Evolutionary conservation across 306 rosid genomes (phyloP).

Genomic region (Cucumis melo): DNA sequence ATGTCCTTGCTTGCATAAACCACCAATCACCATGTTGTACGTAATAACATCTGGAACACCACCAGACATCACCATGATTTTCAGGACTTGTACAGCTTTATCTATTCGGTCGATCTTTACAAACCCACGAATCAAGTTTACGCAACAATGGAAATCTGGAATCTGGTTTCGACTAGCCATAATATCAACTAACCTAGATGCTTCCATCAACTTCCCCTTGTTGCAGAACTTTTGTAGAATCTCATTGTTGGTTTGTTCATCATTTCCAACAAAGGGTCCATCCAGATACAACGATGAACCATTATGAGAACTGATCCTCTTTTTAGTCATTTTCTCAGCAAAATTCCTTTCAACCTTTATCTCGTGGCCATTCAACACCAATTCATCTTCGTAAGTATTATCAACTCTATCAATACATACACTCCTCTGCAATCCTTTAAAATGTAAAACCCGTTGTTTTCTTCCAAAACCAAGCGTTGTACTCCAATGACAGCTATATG

Average conservation of each 20-base stretch:
- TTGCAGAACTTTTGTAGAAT: conserved; percentile 47
- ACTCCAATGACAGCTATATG: conserved; percentile 16
- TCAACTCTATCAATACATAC: conserved; percentile 39
- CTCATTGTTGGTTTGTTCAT: conserved; percentile 42
- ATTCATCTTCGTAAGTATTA: conserved; percentile 23
- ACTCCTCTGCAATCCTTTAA: conserved; percentile 29
- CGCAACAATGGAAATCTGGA: conserved; percentile 57
- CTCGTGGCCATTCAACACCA: conserved; percentile 15
- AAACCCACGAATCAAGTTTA: conserved; percentile 62
- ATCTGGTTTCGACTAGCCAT: conserved; percentile 70
- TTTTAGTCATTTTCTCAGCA: conserved; percentile 18
- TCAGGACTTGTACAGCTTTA: conserved; percentile 42
- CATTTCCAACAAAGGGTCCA: conserved; percentile 40
- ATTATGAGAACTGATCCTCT: conserved; percentile 13
- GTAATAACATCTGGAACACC: conserved; percentile 73
- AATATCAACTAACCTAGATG: conserved; percentile 51
- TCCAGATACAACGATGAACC: conserved; percentile 25
- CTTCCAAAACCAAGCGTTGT: conserved; percentile 16
- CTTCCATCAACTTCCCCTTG: conserved; percentile 40
- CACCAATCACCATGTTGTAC: conserved; percentile 58
- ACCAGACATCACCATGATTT: conserved; percentile 63
- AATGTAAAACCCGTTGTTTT: conserved; percentile 9
- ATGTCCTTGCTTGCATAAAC: conserved; percentile 48
- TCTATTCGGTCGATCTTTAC: conserved; percentile 28
- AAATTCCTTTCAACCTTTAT: conserved; percentile 12